phyloP scores from a whole-genome alignment of 1,139 yeast genomes.

The Saccharomyces hybrid region DNA sequence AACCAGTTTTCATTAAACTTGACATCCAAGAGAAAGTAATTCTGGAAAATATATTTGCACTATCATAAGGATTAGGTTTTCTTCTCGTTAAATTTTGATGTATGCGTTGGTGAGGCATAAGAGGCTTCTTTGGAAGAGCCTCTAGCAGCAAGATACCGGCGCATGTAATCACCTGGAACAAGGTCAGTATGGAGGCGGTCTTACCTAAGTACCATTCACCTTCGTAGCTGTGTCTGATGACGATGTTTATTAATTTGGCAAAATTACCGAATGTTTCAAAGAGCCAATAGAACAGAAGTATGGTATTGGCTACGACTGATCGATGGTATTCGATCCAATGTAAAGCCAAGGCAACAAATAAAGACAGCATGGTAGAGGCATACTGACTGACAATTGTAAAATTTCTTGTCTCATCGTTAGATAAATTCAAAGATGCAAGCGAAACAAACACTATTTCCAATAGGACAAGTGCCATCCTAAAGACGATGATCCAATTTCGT shows the following conservation, averaged over 20 bases:
- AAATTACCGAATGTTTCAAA: constrained; percentile 40
- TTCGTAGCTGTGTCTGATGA: constrained; percentile 40
- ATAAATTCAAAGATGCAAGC: constrained; percentile 16
- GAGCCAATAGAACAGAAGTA: constrained; percentile 72
- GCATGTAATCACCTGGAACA: constrained; percentile 45
- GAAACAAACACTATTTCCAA: constrained; percentile 29
- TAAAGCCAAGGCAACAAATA: constrained; percentile 46
- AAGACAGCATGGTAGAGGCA: constrained; percentile 24
- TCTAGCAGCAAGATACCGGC: constrained; percentile 49
- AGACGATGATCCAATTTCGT: constrained; percentile 34
- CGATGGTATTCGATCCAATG: constrained; percentile 71
- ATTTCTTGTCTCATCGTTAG: constrained; percentile 16
- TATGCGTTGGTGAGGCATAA: constrained; percentile 35
- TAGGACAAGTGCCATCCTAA: constrained; percentile 31
- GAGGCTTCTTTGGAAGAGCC: constrained; percentile 42
- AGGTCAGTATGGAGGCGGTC: constrained; percentile 38
- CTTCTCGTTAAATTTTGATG: constrained; percentile 33
- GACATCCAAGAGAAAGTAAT: constrained; percentile 91
- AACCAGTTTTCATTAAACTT: constrained; percentile 80
- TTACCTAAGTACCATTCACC: constrained; percentile 27
- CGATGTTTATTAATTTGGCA: constrained; percentile 41
- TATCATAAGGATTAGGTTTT: constrained; percentile 58
- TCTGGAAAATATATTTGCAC: constrained; percentile 72
- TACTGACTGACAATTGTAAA: constrained; percentile 26
- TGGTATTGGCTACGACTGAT: constrained; percentile 57